A percentile compares a stretch with the other conserved stretches of the same genome.
Conservation (phyloP, 2,329 filamentous ascomycete genomes). For the Colletotrichum trifolii region DNA sequence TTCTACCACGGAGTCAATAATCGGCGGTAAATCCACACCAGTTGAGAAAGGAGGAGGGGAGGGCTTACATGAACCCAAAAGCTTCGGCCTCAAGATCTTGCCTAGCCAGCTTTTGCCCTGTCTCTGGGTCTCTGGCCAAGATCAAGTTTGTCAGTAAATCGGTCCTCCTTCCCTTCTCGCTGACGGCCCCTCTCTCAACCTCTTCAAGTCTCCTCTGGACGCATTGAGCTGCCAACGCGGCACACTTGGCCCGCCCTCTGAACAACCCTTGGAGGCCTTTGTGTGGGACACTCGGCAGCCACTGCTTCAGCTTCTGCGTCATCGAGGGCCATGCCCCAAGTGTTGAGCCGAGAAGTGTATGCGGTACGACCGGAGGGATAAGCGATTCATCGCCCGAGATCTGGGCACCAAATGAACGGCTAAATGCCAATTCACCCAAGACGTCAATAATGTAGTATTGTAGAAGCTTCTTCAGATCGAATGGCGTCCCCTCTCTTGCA, state of each 20-base stretch:
- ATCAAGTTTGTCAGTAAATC: conserved; percentile 50
- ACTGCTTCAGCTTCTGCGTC: conserved; percentile 41
- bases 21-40: background rate
- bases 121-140: conserved; percentile 49
- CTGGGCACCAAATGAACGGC: conserved; percentile 46
- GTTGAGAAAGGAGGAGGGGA: background rate
- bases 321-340: conserved; percentile 44
- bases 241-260: conserved; percentile 39
- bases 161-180: conserved; percentile 39
- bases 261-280: conserved; percentile 39
- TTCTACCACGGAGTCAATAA: background rate
- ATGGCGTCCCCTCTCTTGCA: conserved; percentile 32
- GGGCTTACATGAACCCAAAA: conserved; percentile 49
- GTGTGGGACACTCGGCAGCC: conserved; percentile 40
- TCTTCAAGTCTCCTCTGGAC: conserved; percentile 35
- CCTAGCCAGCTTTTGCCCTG: conserved; percentile 43
- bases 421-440: conserved; percentile 46
- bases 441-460: conserved; percentile 43
- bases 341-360: conserved; percentile 45
- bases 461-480: conserved; percentile 46
- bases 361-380: conserved; percentile 47
- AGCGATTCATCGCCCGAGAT: conserved; percentile 41
- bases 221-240: conserved; percentile 37
- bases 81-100: conserved; percentile 48
- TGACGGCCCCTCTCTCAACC: conserved; percentile 1